Evolutionary conservation across 148 eudicot genomes (phyloP).

Genomic region (Pouteria glomerata): DNA sequence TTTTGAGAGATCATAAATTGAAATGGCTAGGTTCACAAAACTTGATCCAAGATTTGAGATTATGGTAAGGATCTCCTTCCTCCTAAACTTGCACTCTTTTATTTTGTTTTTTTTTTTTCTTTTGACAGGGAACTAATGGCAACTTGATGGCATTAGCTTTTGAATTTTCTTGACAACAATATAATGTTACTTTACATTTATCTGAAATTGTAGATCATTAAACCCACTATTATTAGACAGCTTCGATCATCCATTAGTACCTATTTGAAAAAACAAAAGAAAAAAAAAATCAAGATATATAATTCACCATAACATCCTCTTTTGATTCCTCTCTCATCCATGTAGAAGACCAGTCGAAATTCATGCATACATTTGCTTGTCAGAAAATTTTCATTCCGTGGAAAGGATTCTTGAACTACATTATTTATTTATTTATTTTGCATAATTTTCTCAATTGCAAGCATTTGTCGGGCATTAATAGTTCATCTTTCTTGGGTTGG

Average conservation of each 20-base stretch:
- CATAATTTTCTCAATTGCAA: not conserved
- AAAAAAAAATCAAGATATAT: too few species aligned
- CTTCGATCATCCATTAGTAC: not conserved
- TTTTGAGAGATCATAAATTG: not conserved
- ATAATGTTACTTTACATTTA: not conserved
- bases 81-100: not conserved
- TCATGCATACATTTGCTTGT: not conserved
- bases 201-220: not conserved
- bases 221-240: not conserved
- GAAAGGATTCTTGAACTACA: not conserved
- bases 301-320: too few species aligned
- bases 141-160: constrained; percentile 6
- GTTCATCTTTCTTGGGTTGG: not conserved
- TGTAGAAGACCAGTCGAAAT: not conserved
- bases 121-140: not conserved
- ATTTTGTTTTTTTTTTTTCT: not conserved
- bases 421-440: too few species aligned
- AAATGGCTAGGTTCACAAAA: not conserved
- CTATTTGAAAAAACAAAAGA: too few species aligned
- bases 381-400: not conserved
- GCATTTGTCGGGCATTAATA: not conserved
- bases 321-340: not conserved
- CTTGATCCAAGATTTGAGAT: not conserved
- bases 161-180: not conserved
- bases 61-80: not conserved